These are phyloP conservation scores for Suillus americanus DNA, from an alignment of 768 basidiomycete genomes.

Conservation along the genomic window DNA sequence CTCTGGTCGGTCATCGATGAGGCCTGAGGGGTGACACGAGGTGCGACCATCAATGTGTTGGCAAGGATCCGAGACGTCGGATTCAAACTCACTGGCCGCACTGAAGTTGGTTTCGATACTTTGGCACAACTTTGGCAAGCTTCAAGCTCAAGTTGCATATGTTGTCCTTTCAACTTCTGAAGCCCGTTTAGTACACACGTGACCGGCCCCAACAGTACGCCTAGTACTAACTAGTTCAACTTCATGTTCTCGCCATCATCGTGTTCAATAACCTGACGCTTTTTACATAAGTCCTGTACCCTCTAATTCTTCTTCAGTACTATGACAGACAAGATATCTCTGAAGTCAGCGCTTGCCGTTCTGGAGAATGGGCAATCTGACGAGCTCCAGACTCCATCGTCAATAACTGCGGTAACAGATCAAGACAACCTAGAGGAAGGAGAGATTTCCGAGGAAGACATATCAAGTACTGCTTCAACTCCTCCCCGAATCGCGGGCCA, in stretches of 20 bases:
- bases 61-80: background rate
- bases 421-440: conserved; percentile 20
- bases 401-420: background rate
- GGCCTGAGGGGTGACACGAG: background rate
- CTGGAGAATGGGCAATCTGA: background rate
- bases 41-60: background rate
- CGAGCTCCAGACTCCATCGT: conserved; percentile 4
- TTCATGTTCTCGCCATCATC: background rate
- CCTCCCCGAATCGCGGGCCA: background rate
- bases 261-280: background rate
- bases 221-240: background rate
- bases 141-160: no score
- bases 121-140: no score
- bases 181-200: background rate
- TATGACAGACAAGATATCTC: background rate
- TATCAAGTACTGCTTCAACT: background rate
- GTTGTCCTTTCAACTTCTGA: no score
- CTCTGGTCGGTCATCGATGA: background rate
- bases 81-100: no score
- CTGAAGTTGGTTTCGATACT: no score
- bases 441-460: conserved; percentile 19
- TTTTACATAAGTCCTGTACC: background rate
- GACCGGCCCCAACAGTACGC: background rate
- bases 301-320: background rate
- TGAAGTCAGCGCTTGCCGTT: background rate